Base-by-base conservation (phyloP, 2,329 filamentous ascomycete genomes). In the Rutstroemia sydowiana region DNA sequence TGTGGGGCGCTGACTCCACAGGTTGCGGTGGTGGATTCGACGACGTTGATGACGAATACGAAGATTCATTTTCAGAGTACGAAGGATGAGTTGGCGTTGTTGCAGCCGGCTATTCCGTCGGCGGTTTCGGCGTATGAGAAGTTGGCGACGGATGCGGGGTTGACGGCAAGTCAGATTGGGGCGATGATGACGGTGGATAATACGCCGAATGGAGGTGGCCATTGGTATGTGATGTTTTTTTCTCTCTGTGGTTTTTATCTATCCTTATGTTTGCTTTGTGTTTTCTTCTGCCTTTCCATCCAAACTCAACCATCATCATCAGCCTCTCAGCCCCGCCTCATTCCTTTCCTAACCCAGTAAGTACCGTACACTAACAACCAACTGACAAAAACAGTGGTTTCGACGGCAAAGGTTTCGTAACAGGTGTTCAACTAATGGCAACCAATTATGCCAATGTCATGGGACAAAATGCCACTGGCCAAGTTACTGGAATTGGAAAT, bases 51-150 rank as follows among this genome's bases (percentile, higher is more conserved):
- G 49, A 61, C 67, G 2, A 71, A 66, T 46, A 77, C 76, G 23
- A 70, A 71, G 48, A 73, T 82, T 18, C 78, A 82, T 62, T 81
- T 73, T 64, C 78, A 82, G 66, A 75, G 70, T 53, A 79, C 76
- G 3, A 69, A 73, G 58, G 65, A 71, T 23, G 78, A 81, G 61
- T 69, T 81, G 3, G 59, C 67, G 2, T 55, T 67, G 8, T 56
- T 67, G 10, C 76, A 81, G 60, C 63, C 59, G 0, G 68, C 70
- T 6, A 79, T 82, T 32, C 77, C 77, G 0, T 62, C 70, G 51
- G 70, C 76, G 11, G 67, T 81, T 28, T 52, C 59, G 26, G 75
- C 77, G 2, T 81, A 77, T 56, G 75, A 79, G 64, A 63, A 74
- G 56, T 58, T 75, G 4, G 77, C 71, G 5, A 57, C 66, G 0